Percentiles rank a stretch among this genome's conserved stretches.
Evolutionary conservation across 2,329 filamentous ascomycete species (phyloP).

Genomic region (Xylaria sp.): DNA sequence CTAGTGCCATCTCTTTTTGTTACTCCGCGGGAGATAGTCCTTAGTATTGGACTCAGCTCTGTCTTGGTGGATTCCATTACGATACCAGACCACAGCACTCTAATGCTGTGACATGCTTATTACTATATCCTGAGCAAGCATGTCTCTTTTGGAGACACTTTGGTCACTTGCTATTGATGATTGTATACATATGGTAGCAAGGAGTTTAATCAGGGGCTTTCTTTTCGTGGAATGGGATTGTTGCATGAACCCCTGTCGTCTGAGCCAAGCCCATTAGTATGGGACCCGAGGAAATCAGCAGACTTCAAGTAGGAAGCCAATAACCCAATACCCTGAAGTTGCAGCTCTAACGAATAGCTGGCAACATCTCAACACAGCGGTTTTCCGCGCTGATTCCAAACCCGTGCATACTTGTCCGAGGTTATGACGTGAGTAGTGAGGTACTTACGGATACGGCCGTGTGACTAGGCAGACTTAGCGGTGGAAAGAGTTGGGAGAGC

Average conservation of each 20-base stretch:
- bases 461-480: background rate
- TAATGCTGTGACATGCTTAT: background rate
- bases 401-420: background rate
- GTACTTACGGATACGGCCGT: conserved; percentile 1
- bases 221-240: conserved; percentile 1
- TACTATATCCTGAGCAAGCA: background rate
- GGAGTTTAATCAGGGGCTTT: conserved; percentile 1
- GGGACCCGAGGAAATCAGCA: conserved; percentile 4
- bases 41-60: background rate
- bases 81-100: background rate
- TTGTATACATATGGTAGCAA: conserved; percentile 13
- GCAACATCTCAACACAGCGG: conserved; percentile 5
- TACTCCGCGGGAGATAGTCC: background rate
- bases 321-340: conserved; percentile 1
- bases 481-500: background rate
- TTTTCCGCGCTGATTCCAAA: background rate
- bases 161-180: conserved; percentile 1
- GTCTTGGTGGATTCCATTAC: background rate
- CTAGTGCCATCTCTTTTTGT: conserved; percentile 6
- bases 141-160: background rate
- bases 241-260: conserved; percentile 5
- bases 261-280: background rate
- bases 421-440: background rate
- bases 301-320: background rate
- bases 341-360: background rate